A percentile compares a stretch with the other conserved stretches of the same genome.
These are phyloP conservation scores for Curvularia sp. DNA, from an alignment of 2,329 filamentous ascomycete species.

Conservation along the genomic window DNA sequence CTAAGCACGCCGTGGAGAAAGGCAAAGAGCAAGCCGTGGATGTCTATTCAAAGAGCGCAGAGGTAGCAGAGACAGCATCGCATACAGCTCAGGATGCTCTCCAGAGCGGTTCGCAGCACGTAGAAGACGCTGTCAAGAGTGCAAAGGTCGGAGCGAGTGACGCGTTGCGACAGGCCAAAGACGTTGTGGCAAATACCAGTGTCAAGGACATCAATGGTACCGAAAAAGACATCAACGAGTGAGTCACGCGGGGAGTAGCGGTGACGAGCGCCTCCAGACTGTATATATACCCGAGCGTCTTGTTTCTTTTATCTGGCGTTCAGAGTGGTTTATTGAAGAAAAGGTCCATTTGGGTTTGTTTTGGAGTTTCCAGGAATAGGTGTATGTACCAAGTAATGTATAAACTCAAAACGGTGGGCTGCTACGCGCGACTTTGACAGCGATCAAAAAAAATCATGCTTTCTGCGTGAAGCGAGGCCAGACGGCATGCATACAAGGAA, in stretches of 20 bases:
- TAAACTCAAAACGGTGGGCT: background rate
- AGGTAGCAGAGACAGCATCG: conserved; percentile 19
- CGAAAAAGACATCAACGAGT: conserved; percentile 26
- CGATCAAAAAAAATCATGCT: background rate
- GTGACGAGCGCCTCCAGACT: conserved; percentile 10
- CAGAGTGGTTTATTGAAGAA: background rate
- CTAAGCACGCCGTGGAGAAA: conserved; percentile 38
- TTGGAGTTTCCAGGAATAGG: background rate
- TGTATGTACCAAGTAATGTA: background rate
- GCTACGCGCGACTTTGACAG: background rate
- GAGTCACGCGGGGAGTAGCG: background rate
- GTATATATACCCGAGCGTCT: conserved; percentile 29
- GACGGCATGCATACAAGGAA: background rate
- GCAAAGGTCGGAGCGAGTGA: conserved; percentile 27
- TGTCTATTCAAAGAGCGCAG: conserved; percentile 16
- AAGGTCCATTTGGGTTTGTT: background rate
- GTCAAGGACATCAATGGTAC: conserved; percentile 28
- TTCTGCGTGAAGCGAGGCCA: background rate
- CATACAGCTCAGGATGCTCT: conserved; percentile 23
- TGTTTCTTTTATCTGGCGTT: conserved; percentile 5
- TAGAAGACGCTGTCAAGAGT: conserved; percentile 31
- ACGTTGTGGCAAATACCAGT: conserved; percentile 25
- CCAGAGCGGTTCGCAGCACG: conserved; percentile 19
- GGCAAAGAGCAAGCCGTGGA: conserved; percentile 33
- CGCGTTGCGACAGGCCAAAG: conserved; percentile 27